phyloP scores from a whole-genome alignment of 108 stramenopile genomes.

The Heterococcus sp. region DNA sequence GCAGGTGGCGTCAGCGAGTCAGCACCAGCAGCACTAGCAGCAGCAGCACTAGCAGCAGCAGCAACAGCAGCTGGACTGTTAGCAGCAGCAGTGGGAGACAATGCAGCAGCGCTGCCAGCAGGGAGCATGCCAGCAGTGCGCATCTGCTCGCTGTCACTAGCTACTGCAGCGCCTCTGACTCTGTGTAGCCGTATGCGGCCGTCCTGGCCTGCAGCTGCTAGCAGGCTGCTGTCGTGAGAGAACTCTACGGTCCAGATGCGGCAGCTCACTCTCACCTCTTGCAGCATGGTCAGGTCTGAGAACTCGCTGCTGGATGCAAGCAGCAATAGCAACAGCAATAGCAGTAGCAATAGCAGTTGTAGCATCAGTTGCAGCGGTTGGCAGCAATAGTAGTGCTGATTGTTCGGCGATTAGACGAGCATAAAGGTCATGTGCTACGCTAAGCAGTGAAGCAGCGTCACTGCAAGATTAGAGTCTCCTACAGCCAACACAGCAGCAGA shows the following conservation, averaged over 20 bases:
- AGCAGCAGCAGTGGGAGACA: neutral
- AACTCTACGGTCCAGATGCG: neutral
- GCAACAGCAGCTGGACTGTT: neutral
- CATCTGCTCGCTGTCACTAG: neutral
- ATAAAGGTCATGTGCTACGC: no score
- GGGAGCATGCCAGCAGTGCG: no score
- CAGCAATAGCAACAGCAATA: no score
- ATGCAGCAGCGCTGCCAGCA: no score
- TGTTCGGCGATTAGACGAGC: no score
- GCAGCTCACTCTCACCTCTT: neutral
- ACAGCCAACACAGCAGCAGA: no score
- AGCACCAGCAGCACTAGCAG: neutral
- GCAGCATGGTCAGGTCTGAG: neutral
- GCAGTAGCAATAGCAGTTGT: no score
- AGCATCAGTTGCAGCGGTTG: no score
- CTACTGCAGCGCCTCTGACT: neutral
- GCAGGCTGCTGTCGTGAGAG: neutral
- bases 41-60: neutral
- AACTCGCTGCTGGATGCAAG: constrained; percentile 1
- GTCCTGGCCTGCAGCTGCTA: neutral
- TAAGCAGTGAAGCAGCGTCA: no score
- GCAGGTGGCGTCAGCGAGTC: no score
- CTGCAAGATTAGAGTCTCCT: no score
- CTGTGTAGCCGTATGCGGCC: neutral
- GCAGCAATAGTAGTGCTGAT: no score